Percentiles rank a stretch among this genome's conserved stretches.
Evolutionary conservation across 805 yeast genomes (phyloP).

Genomic region (Ogataea trehaloabstinens): DNA sequence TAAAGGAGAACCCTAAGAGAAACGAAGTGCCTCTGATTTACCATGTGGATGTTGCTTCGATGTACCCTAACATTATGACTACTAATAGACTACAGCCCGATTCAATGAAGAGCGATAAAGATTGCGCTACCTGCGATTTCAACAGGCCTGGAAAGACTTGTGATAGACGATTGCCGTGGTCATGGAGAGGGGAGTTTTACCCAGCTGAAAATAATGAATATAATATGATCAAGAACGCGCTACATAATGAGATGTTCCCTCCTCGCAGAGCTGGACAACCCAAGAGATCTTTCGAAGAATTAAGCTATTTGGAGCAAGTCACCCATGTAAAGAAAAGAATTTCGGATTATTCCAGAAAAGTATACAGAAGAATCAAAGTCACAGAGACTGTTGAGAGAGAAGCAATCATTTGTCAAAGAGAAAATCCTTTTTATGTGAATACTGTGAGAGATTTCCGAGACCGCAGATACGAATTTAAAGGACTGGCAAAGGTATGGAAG

Average conservation of each 20-base stretch:
- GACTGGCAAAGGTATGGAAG: slow-evolving; percentile 92
- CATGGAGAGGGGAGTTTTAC: slow-evolving; percentile 96
- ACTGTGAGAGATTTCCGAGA: slow-evolving; percentile 95
- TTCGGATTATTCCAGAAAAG: slow-evolving; percentile 80
- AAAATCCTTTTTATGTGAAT: slow-evolving; percentile 93
- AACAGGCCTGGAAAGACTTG: slow-evolving; percentile 93
- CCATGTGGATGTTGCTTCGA: slow-evolving; percentile 98
- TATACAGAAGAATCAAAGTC: slow-evolving; percentile 75
- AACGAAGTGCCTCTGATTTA: slow-evolving; percentile 83
- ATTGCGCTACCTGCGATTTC: slow-evolving; percentile 96
- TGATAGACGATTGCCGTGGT: slow-evolving; percentile 90
- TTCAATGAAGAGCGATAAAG: slow-evolving; percentile 91
- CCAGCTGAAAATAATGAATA: slow-evolving; percentile 93
- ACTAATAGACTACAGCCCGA: slow-evolving; percentile 97
- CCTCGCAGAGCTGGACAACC: slow-evolving; percentile 55
- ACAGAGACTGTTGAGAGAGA: slow-evolving; percentile 86
- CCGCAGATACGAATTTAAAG: slow-evolving; percentile 93
- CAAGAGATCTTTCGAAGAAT: slow-evolving; percentile 67
- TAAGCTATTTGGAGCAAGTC: slow-evolving; percentile 77
- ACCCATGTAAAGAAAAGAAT: slow-evolving; percentile 70
- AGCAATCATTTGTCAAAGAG: slow-evolving; percentile 94
- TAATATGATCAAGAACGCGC: slow-evolving; percentile 79
- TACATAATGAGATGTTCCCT: slow-evolving; percentile 77
- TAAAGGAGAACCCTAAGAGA: slow-evolving; percentile 63
- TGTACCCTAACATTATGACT: slow-evolving; percentile 99